Evolutionary conservation across 257 asterid species (phyloP), one percentile per base, ranked within the genome.

Genomic region (Nicotiana obtusifolia): DNA sequence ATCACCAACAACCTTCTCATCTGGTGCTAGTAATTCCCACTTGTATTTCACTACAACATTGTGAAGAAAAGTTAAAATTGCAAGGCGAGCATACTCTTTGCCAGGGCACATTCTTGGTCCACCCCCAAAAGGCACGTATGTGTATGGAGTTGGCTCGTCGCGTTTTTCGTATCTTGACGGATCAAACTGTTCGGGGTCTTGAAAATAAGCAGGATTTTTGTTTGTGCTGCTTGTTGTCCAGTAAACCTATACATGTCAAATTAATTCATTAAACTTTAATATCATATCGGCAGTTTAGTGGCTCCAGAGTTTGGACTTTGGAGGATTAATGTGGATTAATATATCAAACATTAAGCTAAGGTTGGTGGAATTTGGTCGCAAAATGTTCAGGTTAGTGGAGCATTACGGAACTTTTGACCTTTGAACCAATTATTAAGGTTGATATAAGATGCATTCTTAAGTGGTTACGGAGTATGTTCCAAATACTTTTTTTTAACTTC

Each of bases 61-160:
- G 47, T 93, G 96, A 26, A 91, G 77, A 69, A 91, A 93, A 22
- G 92, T 71, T 11, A 93, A 78, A 53, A 88, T 88, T 2, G 93
- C 92, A 1, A 91, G 83, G n/a, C 97, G 85, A 1, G 97, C 97
- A 37, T 91, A 93, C 59, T 93, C 97, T 87, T 91, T 93, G 3
- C 97, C 97, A 0, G 97, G 97, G 82, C 97, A 91, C 88, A 86
- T 76, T 85, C 97, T 89, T 16, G 93, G 95, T 24, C 97, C 97
- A 1, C 97, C 94, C 26, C 97, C 97, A 59, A 92, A 92, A 0
- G 97, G 97, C 0, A 89, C 89, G 10, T 89, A 87, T 0, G 94
- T 85, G 73, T 92, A 93, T 0, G 97, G 91, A 1, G 86, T 81
- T 1, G 83, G 88, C 0, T 82, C 88, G 73, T 87, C 90, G 1